These are phyloP conservation scores for Alliaria petiolata DNA, from an alignment of 345 rosid genomes.

Conservation along the genomic window DNA sequence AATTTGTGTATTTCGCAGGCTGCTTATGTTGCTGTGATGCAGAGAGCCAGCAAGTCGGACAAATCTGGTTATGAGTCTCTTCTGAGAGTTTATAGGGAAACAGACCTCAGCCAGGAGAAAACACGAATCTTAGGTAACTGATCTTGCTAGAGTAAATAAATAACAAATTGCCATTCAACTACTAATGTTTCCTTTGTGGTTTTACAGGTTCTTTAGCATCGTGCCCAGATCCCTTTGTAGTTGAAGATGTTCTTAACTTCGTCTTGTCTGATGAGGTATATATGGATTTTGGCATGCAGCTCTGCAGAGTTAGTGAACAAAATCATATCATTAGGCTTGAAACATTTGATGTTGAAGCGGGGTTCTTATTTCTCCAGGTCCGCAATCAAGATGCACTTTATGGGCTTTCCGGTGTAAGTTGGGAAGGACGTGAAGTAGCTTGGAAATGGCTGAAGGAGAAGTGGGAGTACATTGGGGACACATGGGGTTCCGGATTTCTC, in stretches of 20 bases:
- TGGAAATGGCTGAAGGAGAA: conserved; percentile 91
- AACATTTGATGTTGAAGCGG: not conserved
- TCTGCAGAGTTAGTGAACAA: not conserved
- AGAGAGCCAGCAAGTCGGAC: conserved; percentile 53
- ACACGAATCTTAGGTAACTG: conserved; percentile 75
- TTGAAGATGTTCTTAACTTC: conserved; percentile 73
- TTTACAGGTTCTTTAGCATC: conserved; percentile 67
- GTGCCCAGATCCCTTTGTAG: conserved; percentile 57
- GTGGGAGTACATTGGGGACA: conserved; percentile 65
- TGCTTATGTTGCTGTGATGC: conserved; percentile 87
- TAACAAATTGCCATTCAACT: not conserved
- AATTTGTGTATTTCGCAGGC: conserved; percentile 50
- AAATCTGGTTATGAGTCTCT: conserved; percentile 74
- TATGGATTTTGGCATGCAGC: not conserved
- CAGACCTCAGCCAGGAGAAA: conserved; percentile 96
- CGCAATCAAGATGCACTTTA: conserved; percentile 82
- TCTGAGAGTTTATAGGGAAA: conserved; percentile 77
- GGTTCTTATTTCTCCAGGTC: conserved; percentile 44
- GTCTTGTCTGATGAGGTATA: conserved; percentile 72
- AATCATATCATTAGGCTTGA: not conserved
- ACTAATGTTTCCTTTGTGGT: not conserved
- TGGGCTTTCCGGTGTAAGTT: conserved; percentile 61
- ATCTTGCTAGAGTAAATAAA: not conserved
- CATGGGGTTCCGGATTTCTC: conserved; percentile 75
- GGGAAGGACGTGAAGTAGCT: conserved; percentile 90